Percentiles rank a stretch among this genome's conserved stretches.
phyloP scores from a whole-genome alignment of 2,329 filamentous ascomycete species.

The Nemania serpens region DNA sequence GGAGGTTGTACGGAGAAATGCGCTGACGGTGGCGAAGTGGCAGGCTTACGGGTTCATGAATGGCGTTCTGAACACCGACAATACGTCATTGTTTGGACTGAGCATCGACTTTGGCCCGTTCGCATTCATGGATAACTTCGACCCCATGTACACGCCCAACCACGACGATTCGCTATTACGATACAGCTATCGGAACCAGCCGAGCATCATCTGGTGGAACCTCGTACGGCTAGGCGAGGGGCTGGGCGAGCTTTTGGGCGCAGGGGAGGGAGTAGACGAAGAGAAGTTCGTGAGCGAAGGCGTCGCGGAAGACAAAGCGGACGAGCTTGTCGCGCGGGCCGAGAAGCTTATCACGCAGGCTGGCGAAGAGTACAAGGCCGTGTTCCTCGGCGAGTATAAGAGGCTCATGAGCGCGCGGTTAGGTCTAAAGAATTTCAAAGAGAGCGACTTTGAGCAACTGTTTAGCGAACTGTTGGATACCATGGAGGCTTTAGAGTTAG shows the following conservation, averaged over 20 bases:
- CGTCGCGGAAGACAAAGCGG: constrained; percentile 68
- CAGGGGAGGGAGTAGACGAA: constrained; percentile 73
- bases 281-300: constrained; percentile 73
- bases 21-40: constrained; percentile 87
- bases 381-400: constrained; percentile 90
- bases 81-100: constrained; percentile 87
- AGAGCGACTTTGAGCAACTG: constrained; percentile 77
- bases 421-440: constrained; percentile 71
- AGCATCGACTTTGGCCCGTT: constrained; percentile 96
- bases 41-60: constrained; percentile 99
- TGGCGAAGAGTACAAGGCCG: constrained; percentile 85
- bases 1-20: constrained; percentile 84
- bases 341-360: constrained; percentile 80
- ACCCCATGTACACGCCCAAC: constrained; percentile 92
- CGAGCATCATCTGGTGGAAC: constrained; percentile 98
- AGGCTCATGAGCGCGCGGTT: constrained; percentile 79
- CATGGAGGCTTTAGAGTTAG: constrained; percentile 79
- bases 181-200: constrained; percentile 93
- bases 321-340: constrained; percentile 75
- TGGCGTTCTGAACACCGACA: constrained; percentile 96
- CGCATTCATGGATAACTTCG: constrained; percentile 96
- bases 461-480: constrained; percentile 84
- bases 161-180: constrained; percentile 89
- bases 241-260: constrained; percentile 84
- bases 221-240: constrained; percentile 88